Conservation (phyloP, 2,329 filamentous ascomycete genomes). For the Penicillium hesseltinei region DNA sequence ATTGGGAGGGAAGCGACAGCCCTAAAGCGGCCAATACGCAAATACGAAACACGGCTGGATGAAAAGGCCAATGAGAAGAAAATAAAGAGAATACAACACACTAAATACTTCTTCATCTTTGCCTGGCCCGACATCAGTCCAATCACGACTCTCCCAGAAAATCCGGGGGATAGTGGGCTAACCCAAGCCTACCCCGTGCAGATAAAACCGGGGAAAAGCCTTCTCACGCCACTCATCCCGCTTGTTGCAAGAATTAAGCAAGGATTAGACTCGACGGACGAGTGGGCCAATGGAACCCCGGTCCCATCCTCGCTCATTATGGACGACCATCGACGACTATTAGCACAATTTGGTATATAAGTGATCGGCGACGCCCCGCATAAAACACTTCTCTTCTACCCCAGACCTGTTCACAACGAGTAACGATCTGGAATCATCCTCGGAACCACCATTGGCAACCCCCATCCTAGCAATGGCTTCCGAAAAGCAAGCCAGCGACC, state of each 20-base stretch:
- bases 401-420: neutral
- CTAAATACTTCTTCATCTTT: neutral
- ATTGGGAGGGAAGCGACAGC: neutral
- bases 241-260: neutral
- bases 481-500: constrained; percentile 2
- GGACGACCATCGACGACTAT: neutral
- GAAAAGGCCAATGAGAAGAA: neutral
- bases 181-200: neutral
- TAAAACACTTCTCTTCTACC: neutral
- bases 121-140: neutral
- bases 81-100: too few relatives aligned
- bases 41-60: neutral
- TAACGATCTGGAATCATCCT: neutral
- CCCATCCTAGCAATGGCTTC: constrained; percentile 3
- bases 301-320: neutral
- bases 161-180: constrained; percentile 5
- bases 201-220: constrained; percentile 5
- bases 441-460: neutral
- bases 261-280: neutral
- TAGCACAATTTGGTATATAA: neutral
- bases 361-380: neutral
- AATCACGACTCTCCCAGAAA: neutral
- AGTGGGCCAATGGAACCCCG: constrained; percentile 5
- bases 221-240: neutral
- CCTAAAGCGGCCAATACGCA: neutral